Evolutionary conservation across 2,329 filamentous ascomycete species (phyloP).

Genomic region (Aspergillus glaucus): DNA sequence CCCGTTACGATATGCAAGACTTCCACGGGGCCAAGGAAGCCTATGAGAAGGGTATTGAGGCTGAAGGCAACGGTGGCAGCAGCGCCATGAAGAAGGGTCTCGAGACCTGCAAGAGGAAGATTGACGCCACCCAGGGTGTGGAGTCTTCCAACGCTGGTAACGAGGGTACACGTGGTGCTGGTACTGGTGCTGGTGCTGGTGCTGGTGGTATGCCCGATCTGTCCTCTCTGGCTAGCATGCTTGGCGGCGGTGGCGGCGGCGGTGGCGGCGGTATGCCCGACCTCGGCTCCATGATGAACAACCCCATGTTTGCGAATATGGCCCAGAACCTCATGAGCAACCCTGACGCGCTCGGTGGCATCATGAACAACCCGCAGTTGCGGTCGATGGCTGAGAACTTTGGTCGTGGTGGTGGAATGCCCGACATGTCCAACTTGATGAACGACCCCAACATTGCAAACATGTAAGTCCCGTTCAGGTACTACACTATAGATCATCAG

Average conservation of each 20-base stretch:
- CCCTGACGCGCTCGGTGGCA: constrained; percentile 79
- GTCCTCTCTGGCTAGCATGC: constrained; percentile 64
- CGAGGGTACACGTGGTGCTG: constrained; percentile 39
- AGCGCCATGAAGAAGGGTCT: constrained; percentile 97
- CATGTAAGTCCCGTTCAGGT: constrained; percentile 61
- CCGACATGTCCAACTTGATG: constrained; percentile 80
- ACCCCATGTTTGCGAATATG: constrained; percentile 97
- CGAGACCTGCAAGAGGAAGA: constrained; percentile 83
- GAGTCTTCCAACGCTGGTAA: constrained; percentile 47
- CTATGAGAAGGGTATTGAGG: constrained; percentile 85
- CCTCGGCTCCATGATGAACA: constrained; percentile 80
- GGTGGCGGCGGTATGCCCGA: constrained; percentile 72
- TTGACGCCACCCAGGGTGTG: constrained; percentile 67
- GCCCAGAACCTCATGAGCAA: constrained; percentile 97
- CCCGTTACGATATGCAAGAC: constrained; percentile 85
- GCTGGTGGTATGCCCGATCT: constrained; percentile 64
- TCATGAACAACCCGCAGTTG: constrained; percentile 90
- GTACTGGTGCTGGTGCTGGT: constrained; percentile 11
- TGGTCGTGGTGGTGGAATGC: constrained; percentile 71
- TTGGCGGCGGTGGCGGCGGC: constrained; percentile 56
- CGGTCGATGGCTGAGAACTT: constrained; percentile 82
- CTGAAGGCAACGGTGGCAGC: constrained; percentile 87
- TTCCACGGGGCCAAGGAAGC: constrained; percentile 89
- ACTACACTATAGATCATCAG: background rate
- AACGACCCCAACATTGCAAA: constrained; percentile 85